These are phyloP conservation scores for Leonotis leonurus DNA, from an alignment of 257 asterid species.

Conservation along the genomic window DNA sequence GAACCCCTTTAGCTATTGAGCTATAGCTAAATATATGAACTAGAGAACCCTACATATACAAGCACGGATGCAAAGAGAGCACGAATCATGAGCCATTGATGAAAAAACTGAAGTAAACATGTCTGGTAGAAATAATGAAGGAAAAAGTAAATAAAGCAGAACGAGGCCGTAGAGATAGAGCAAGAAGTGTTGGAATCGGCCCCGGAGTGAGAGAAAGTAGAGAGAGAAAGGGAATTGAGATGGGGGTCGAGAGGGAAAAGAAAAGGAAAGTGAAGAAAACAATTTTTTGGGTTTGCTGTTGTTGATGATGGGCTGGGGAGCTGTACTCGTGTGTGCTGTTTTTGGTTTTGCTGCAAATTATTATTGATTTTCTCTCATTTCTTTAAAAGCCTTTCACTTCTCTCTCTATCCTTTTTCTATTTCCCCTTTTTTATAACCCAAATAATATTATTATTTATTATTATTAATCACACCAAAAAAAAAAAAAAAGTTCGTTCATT, in stretches of 20 bases:
- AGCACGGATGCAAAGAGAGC: constrained; percentile 13
- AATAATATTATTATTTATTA: no score
- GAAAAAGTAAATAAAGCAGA: constrained; percentile 2
- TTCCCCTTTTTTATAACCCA: not conserved
- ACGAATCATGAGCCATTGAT: constrained; percentile 30
- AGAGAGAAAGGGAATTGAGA: constrained; percentile 24
- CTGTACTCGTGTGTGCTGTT: constrained; percentile 16
- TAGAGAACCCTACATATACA: constrained; percentile 1
- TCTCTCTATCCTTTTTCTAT: not conserved
- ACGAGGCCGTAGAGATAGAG: constrained; percentile 29
- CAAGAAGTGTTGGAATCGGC: constrained; percentile 36
- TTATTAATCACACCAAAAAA: no score
- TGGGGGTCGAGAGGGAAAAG: constrained; percentile 23
- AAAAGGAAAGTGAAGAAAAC: not conserved
- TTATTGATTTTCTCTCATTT: constrained; percentile 10
- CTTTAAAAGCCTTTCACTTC: not conserved
- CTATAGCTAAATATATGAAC: constrained; percentile 12
- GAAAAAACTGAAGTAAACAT: constrained; percentile 28
- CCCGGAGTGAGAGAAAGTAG: constrained; percentile 24
- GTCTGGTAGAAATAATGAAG: constrained; percentile 11
- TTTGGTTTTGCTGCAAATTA: constrained; percentile 19
- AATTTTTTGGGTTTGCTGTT: constrained; percentile 18
- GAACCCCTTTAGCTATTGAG: constrained; percentile 24
- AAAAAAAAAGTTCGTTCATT: no score
- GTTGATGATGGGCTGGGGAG: constrained; percentile 28